A percentile compares a stretch with the other conserved stretches of the same genome.
phyloP scores from a whole-genome alignment of 495 filamentous ascomycete species.

The Xylaria palmicola region DNA sequence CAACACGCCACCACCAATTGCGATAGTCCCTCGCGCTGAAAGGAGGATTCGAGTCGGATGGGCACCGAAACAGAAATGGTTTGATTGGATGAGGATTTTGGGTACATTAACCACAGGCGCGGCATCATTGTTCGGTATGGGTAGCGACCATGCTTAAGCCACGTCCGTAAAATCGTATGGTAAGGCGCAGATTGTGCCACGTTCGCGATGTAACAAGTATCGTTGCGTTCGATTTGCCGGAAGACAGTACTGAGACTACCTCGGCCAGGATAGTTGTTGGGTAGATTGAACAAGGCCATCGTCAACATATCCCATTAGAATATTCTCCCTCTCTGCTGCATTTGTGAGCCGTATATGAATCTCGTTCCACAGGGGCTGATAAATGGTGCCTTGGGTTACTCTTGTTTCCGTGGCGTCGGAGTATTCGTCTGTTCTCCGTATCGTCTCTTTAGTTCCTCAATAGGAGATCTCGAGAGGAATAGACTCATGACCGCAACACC shows the following conservation, averaged over 20 bases:
- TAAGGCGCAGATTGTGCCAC: not conserved
- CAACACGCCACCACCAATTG: not conserved
- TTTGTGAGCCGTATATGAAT: not conserved
- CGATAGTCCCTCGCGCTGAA: not conserved
- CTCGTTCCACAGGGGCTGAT: not conserved
- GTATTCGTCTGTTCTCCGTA: constrained; percentile 31
- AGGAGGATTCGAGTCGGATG: not conserved
- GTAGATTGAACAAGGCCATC: constrained; percentile 3
- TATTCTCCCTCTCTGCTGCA: not conserved
- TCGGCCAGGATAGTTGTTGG: not conserved
- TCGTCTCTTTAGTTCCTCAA: constrained; percentile 48
- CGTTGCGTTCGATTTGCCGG: not conserved
- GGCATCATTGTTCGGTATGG: not conserved
- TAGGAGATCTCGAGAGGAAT: constrained; percentile 55
- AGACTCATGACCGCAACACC: constrained; percentile 53
- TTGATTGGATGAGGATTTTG: not conserved
- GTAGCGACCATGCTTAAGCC: not conserved
- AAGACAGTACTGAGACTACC: not conserved
- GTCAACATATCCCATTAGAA: not conserved
- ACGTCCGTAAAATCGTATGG: no score
- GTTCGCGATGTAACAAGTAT: not conserved
- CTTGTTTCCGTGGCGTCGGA: not conserved
- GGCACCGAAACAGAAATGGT: no score
- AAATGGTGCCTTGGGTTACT: not conserved
- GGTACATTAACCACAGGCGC: not conserved